A percentile compares a stretch with the other conserved stretches of the same genome.
phyloP scores from a whole-genome alignment of 2,329 filamentous ascomycete species.

The Aureobasidium uvarum region DNA sequence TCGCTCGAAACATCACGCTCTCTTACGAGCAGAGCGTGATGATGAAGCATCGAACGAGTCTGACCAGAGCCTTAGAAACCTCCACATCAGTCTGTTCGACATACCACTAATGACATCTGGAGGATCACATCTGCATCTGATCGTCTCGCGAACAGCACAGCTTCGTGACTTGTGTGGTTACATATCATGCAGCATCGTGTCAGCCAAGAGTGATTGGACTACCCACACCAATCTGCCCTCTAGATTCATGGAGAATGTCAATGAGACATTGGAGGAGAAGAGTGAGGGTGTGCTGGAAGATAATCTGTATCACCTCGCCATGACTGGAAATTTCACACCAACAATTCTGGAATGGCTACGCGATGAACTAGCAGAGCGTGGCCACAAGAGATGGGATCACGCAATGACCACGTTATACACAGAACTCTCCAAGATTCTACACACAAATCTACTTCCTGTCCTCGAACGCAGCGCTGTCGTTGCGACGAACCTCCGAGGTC shows the following conservation, averaged over 20 bases:
- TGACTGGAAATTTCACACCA: constrained; percentile 75
- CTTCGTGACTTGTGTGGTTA: constrained; percentile 26
- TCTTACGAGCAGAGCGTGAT: constrained; percentile 50
- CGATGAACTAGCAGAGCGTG: constrained; percentile 75
- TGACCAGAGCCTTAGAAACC: constrained; percentile 40
- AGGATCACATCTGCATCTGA: constrained; percentile 28
- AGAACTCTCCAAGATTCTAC: constrained; percentile 71
- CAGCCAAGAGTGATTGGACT: constrained; percentile 27
- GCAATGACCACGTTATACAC: constrained; percentile 75
- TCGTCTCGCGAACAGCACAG: constrained; percentile 53
- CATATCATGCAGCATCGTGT: constrained; percentile 50
- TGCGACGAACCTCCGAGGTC: constrained; percentile 75
- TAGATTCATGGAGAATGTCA: constrained; percentile 48
- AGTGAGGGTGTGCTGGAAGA: constrained; percentile 66
- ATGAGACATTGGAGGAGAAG: constrained; percentile 69
- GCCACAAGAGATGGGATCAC: constrained; percentile 94
- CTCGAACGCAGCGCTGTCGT: constrained; percentile 80
- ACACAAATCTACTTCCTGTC: constrained; percentile 85
- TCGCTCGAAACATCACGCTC: constrained; percentile 69
- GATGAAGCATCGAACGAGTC: constrained; percentile 50
- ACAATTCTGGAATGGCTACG: constrained; percentile 83
- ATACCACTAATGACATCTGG: constrained; percentile 47
- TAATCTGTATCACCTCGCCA: constrained; percentile 77
- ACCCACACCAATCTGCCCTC: constrained; percentile 27
- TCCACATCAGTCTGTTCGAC: constrained; percentile 36